Percentiles rank a stretch among this genome's conserved stretches.
Conservation (phyloP, 306 rosid species). For the Quercus aquifolioides region DNA sequence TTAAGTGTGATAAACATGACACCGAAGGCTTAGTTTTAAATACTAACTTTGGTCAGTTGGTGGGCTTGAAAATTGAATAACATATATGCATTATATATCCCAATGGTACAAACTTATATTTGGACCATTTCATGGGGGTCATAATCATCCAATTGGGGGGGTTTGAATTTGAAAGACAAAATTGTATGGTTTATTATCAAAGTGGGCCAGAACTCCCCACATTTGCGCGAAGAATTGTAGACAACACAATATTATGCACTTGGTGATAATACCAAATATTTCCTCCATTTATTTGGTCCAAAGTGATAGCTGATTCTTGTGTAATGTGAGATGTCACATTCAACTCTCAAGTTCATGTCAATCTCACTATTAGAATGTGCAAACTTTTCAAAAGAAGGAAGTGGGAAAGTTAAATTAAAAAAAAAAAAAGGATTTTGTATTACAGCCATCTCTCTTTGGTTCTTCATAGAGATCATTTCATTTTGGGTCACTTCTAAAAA, state of each 20-base stretch:
- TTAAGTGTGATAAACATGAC: too few relatives aligned
- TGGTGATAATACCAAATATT: constrained; percentile 44
- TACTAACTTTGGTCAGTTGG: too few relatives aligned
- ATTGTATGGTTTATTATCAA: constrained; percentile 32
- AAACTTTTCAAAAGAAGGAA: constrained; percentile 31
- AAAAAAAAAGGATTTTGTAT: constrained; percentile 12
- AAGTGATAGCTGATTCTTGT: constrained; percentile 43
- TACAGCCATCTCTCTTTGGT: constrained; percentile 35
- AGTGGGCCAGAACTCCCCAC: constrained; percentile 49
- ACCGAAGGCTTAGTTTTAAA: too few relatives aligned
- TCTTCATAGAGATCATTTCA: constrained; percentile 29
- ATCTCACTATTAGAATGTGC: constrained; percentile 16
- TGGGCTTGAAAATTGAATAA: too few relatives aligned
- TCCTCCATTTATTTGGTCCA: constrained; percentile 35
- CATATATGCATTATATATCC: too few relatives aligned
- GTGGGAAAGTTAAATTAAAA: neutral
- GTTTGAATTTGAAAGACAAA: constrained; percentile 30
- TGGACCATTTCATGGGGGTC: neutral
- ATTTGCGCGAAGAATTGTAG: constrained; percentile 41
- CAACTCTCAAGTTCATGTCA: constrained; percentile 40
- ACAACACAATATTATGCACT: constrained; percentile 49
- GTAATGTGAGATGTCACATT: constrained; percentile 39
- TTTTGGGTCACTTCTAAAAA: constrained; percentile 13
- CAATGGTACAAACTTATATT: neutral
- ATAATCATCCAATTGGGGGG: constrained; percentile 25